These are phyloP conservation scores for Haemoproteus tartakovskyi DNA, from an alignment of 169 alveolate species.

Conservation along the genomic window DNA sequence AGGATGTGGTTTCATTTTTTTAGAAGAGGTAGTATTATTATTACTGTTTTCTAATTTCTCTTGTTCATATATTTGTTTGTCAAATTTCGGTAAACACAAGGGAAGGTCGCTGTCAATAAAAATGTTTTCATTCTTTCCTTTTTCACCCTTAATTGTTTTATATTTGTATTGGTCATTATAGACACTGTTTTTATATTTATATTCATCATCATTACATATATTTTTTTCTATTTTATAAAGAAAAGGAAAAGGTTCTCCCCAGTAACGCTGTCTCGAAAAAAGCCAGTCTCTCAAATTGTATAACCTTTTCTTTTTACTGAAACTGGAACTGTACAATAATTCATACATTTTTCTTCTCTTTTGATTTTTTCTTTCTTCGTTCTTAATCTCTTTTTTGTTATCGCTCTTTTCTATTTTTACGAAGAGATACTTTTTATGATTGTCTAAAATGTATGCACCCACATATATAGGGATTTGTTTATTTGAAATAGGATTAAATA, in stretches of 20 bases:
- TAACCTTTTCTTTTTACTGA: constrained; percentile 31
- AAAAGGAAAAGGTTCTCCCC: constrained; percentile 95
- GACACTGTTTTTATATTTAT: no score
- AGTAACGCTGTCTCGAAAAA: constrained; percentile 87
- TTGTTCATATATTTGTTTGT: constrained; percentile 32
- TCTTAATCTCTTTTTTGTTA: no score
- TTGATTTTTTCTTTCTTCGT: not conserved
- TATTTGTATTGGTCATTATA: no score
- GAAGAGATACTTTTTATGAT: not conserved
- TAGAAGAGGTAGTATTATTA: no score
- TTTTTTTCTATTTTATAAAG: constrained; percentile 33
- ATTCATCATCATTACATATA: constrained; percentile 52
- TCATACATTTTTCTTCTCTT: constrained; percentile 1
- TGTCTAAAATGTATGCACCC: constrained; percentile 57
- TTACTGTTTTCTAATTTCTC: not conserved
- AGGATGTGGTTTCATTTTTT: constrained; percentile 1
- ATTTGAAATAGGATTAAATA: constrained; percentile 61
- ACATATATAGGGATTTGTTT: constrained; percentile 62
- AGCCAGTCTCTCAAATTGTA: constrained; percentile 87
- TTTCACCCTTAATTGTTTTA: no score
- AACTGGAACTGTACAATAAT: constrained; percentile 6
- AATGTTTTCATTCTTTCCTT: constrained; percentile 55
- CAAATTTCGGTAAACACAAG: constrained; percentile 27
- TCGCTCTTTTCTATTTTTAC: constrained; percentile 11
- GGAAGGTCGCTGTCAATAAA: constrained; percentile 66